A percentile compares a stretch with the other conserved stretches of the same genome.
phyloP scores from a whole-genome alignment of 768 basidiomycete species.

The Amanita jacksonii region DNA sequence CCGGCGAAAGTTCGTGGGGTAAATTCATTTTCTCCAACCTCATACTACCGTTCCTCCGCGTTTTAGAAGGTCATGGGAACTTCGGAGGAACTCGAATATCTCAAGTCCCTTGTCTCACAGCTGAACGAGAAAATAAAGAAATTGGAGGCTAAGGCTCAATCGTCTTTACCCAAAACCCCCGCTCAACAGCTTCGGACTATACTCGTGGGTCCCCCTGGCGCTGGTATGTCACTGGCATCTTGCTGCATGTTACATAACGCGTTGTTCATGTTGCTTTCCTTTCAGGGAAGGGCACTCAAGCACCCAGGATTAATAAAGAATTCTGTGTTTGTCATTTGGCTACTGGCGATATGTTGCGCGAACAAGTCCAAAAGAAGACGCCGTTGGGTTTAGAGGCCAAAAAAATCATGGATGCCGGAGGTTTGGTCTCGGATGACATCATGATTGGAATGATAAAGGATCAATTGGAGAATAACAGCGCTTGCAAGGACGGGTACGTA shows the following conservation, averaged over 20 bases:
- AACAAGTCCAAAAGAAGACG: slow-evolving; percentile 84
- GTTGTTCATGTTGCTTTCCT: neutral
- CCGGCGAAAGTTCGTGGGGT: slow-evolving; percentile 15
- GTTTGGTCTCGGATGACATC: slow-evolving; percentile 93
- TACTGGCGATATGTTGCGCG: slow-evolving; percentile 97
- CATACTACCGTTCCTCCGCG: slow-evolving; percentile 8
- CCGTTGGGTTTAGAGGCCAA: slow-evolving; percentile 86
- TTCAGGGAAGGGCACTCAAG: slow-evolving; percentile 96
- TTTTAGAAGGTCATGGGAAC: slow-evolving; percentile 39
- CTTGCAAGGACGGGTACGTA: slow-evolving; percentile 91
- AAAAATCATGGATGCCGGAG: slow-evolving; percentile 95
- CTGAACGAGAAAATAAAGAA: slow-evolving; percentile 81
- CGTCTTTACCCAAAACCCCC: slow-evolving; percentile 37
- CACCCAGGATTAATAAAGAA: slow-evolving; percentile 82
- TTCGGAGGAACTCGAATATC: slow-evolving; percentile 81
- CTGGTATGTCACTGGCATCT: slow-evolving; percentile 48
- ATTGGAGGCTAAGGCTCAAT: slow-evolving; percentile 64
- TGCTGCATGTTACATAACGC: neutral
- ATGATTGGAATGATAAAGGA: slow-evolving; percentile 97
- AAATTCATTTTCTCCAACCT: neutral
- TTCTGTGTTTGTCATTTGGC: slow-evolving; percentile 98
- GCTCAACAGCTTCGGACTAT: slow-evolving; percentile 82
- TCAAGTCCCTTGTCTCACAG: slow-evolving; percentile 87
- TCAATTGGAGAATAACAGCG: slow-evolving; percentile 87
- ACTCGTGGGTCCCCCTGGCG: slow-evolving; percentile 92